Conservation (phyloP, 768 basidiomycete species). For the Suillus decipiens region DNA sequence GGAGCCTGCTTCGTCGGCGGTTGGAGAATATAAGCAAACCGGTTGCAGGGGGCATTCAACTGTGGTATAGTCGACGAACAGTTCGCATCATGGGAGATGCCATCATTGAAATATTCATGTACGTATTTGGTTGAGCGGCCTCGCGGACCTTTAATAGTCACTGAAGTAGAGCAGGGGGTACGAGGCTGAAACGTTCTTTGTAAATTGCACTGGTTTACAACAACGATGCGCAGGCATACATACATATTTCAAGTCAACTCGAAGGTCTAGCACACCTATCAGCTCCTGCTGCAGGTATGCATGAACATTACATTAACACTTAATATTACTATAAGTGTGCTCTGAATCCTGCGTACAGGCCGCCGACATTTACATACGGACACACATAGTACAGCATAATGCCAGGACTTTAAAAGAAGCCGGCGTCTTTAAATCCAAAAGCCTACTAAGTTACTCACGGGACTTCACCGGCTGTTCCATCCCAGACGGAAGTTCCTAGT, state of each 20-base stretch:
- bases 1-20: not conserved
- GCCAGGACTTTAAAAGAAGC: not conserved
- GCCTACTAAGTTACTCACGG: not conserved
- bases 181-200: not conserved
- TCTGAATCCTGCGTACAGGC: not conserved
- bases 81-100: conserved; percentile 4
- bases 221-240: not conserved
- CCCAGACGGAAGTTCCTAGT: not conserved
- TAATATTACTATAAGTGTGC: not conserved
- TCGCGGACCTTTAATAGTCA: conserved; percentile 8
- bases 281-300: not conserved
- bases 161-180: not conserved
- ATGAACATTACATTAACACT: not conserved
- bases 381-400: not conserved
- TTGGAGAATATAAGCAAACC: not conserved
- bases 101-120: not conserved
- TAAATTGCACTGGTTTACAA: not conserved
- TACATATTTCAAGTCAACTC: not conserved
- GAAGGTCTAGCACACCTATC: not conserved
- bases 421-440: not conserved
- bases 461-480: not conserved
- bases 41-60: not conserved
- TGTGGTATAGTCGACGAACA: not conserved
- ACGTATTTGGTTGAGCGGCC: conserved; percentile 2
- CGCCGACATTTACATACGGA: not conserved